Percentiles rank a stretch among this genome's conserved stretches.
Conservation (phyloP, 2,329 filamentous ascomycete species). For the Phyllosticta ampelicida region DNA sequence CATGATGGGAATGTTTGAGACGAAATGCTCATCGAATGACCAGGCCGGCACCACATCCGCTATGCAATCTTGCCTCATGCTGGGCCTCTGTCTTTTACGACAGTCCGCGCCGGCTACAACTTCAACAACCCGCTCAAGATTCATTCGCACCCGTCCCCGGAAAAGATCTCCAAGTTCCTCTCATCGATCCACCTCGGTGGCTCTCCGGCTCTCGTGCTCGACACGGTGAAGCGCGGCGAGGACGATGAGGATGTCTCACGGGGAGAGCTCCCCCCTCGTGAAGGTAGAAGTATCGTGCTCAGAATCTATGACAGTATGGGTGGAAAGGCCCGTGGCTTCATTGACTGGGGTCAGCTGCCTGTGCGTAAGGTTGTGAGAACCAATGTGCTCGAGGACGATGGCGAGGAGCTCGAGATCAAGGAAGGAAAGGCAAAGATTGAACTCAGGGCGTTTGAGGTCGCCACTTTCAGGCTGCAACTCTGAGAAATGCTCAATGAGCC, state of each 20-base stretch:
- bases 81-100: constrained; percentile 59
- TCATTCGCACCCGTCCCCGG: constrained; percentile 29
- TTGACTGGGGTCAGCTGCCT: constrained; percentile 53
- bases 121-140: constrained; percentile 75
- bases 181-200: constrained; percentile 58
- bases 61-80: constrained; percentile 85
- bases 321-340: constrained; percentile 61
- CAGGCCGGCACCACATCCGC: constrained; percentile 62
- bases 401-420: constrained; percentile 43
- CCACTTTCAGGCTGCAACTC: constrained; percentile 50
- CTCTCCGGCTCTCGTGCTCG: constrained; percentile 59
- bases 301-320: constrained; percentile 84
- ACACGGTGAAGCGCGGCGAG: constrained; percentile 78
- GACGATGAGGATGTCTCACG: constrained; percentile 44
- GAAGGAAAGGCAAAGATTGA: constrained; percentile 35
- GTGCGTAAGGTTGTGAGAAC: constrained; percentile 72
- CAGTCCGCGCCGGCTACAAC: constrained; percentile 73
- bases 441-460: constrained; percentile 74
- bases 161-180: constrained; percentile 21
- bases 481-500: neutral
- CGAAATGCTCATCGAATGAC: neutral
- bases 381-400: constrained; percentile 81
- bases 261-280: constrained; percentile 38
- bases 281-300: constrained; percentile 67
- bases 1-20: neutral